These are phyloP conservation scores for Chytriomyces sp. DNA, from an alignment of 192 early-diverging fungal genomes.

Conservation along the genomic window DNA sequence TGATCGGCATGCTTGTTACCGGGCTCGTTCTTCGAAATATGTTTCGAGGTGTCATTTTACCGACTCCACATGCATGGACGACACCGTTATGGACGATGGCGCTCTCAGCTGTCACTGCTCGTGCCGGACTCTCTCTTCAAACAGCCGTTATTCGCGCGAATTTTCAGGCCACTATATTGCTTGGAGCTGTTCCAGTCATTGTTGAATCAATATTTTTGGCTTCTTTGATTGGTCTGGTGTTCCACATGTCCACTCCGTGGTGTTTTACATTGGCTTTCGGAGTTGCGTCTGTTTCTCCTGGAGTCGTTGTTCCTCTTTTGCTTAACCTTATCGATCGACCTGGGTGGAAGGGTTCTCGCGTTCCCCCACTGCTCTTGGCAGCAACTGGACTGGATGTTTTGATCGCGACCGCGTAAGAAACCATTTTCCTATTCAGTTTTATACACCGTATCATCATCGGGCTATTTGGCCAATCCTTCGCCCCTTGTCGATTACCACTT, in stretches of 20 bases:
- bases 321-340: constrained; percentile 38
- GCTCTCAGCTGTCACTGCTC: constrained; percentile 38
- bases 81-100: constrained; percentile 45
- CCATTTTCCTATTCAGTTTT: background rate
- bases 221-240: constrained; percentile 11
- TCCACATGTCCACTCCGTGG: constrained; percentile 41
- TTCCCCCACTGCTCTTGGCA: constrained; percentile 41
- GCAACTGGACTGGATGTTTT: constrained; percentile 41
- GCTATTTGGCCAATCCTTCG: background rate
- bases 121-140: constrained; percentile 45
- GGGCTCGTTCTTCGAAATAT: constrained; percentile 44
- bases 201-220: constrained; percentile 38
- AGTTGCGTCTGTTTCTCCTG: constrained; percentile 43
- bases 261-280: constrained; percentile 46
- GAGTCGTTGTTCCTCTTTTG: constrained; percentile 48
- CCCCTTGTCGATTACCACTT: background rate
- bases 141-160: constrained; percentile 21
- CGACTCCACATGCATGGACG: constrained; percentile 48
- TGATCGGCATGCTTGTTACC: constrained; percentile 48
- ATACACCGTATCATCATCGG: background rate
- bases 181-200: constrained; percentile 44
- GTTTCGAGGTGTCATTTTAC: constrained; percentile 36
- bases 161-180: constrained; percentile 18
- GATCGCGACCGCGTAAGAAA: constrained; percentile 33
- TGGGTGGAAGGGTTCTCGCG: constrained; percentile 37